A percentile compares a stretch with the other conserved stretches of the same genome.
Conservation (phyloP, 192 early-diverging fungal species). For the Thamnidium elegans region DNA sequence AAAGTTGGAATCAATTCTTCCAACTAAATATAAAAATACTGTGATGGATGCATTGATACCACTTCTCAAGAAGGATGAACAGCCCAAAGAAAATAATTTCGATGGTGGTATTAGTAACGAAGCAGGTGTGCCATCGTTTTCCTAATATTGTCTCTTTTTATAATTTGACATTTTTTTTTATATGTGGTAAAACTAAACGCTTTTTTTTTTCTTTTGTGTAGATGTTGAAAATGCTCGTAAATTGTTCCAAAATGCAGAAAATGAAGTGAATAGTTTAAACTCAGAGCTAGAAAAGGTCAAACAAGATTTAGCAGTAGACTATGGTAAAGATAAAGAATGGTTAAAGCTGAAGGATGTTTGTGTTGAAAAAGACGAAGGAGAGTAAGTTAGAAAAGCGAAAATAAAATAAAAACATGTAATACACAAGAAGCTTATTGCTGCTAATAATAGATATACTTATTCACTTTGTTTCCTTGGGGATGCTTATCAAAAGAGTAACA, state of each 20-base stretch:
- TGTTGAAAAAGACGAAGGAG: conserved; percentile 60
- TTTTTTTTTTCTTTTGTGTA: conserved; percentile 7
- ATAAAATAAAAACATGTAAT: not conserved
- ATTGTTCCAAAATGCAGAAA: conserved; percentile 26
- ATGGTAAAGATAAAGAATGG: conserved; percentile 71
- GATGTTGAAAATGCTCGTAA: conserved; percentile 27
- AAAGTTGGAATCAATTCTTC: conserved; percentile 13
- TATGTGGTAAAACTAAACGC: not conserved
- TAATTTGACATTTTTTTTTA: not conserved
- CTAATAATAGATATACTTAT: conserved; percentile 52
- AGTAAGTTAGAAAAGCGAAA: conserved; percentile 51
- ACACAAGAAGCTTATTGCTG: conserved; percentile 43
- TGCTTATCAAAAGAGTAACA: conserved; percentile 71
- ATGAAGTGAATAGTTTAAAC: conserved; percentile 27
- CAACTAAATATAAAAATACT: not conserved
- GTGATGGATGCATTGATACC: conserved; percentile 5
- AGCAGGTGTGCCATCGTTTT: conserved; percentile 20
- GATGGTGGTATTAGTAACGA: conserved; percentile 11
- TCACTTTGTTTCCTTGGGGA: conserved; percentile 73
- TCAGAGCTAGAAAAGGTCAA: conserved; percentile 45
- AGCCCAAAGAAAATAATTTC: not conserved
- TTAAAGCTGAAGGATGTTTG: conserved; percentile 68
- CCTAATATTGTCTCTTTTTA: conserved; percentile 1
- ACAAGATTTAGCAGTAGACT: conserved; percentile 58
- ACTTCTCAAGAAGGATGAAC: not conserved